These are phyloP conservation scores for Rhizopus delemar DNA, from an alignment of 371 early-diverging fungal genomes.

Conservation along the genomic window DNA sequence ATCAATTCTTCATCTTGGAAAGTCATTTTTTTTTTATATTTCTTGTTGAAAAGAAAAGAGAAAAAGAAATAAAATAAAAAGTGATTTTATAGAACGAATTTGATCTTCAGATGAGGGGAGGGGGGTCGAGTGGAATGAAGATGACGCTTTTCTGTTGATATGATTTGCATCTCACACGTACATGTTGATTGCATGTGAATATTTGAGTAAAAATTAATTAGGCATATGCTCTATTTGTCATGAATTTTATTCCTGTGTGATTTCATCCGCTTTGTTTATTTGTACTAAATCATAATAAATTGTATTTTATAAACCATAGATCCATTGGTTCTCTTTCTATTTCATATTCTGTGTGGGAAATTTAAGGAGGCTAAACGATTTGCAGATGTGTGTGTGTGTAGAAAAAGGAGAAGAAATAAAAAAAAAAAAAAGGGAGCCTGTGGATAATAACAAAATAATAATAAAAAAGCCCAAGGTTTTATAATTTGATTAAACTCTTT, in stretches of 20 bases:
- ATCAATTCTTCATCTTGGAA: constrained; percentile 60
- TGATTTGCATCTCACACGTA: constrained; percentile 4
- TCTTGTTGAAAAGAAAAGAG: constrained; percentile 1
- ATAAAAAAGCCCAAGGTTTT: not conserved
- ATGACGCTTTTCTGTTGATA: not conserved
- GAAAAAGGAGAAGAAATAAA: not conserved
- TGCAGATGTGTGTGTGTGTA: not conserved
- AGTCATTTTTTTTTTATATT: constrained; percentile 19
- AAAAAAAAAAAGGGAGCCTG: not conserved
- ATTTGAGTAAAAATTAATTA: not conserved
- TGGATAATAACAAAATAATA: not conserved
- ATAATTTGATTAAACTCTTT: no score
- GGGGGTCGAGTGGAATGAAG: constrained; percentile 1
- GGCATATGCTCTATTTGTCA: not conserved
- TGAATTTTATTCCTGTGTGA: not conserved
- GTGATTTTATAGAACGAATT: constrained; percentile 6
- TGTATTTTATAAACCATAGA: no score
- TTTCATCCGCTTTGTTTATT: no score
- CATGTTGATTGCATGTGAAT: constrained; percentile 2
- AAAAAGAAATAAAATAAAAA: constrained; percentile 3
- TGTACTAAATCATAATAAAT: no score
- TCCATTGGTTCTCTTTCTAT: not conserved
- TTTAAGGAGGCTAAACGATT: not conserved
- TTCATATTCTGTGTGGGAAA: constrained; percentile 2
- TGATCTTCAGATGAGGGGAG: constrained; percentile 2